A percentile compares a stretch with the other conserved stretches of the same genome.
Conservation (phyloP, 1,284 basidiomycete genomes). For the Caloboletus firmus region DNA sequence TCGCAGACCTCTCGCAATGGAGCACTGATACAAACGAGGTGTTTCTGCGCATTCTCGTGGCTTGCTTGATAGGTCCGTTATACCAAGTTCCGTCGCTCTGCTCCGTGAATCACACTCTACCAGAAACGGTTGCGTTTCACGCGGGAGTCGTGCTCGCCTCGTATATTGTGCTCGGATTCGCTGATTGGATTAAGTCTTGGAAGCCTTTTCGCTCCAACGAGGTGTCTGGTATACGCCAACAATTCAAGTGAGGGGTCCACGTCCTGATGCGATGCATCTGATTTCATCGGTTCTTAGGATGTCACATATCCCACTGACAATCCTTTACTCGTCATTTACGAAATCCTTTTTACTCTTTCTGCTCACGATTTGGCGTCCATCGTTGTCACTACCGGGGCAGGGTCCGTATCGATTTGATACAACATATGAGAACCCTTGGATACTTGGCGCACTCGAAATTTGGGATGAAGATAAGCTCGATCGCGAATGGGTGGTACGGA, state of each 20-base stretch:
- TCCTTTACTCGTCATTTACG: constrained; percentile 85
- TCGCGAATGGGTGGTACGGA: constrained; percentile 82
- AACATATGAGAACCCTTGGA: constrained; percentile 34
- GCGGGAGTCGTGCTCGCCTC: constrained; percentile 60
- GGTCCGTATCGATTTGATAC: constrained; percentile 28
- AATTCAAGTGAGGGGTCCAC: constrained; percentile 50
- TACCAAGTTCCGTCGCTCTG: neutral
- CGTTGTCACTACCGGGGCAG: constrained; percentile 28
- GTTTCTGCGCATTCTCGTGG: constrained; percentile 59
- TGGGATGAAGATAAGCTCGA: constrained; percentile 71
- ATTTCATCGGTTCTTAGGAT: constrained; percentile 43
- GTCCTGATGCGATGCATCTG: neutral
- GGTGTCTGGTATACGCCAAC: constrained; percentile 55
- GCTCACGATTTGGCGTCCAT: constrained; percentile 80
- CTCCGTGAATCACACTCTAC: neutral
- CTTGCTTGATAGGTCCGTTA: constrained; percentile 57
- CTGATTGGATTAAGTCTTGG: constrained; percentile 37
- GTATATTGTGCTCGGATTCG: constrained; percentile 47
- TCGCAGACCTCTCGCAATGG: constrained; percentile 44
- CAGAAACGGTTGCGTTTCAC: constrained; percentile 76
- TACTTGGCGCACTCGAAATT: constrained; percentile 44
- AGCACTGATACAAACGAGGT: constrained; percentile 46
- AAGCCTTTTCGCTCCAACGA: constrained; percentile 3
- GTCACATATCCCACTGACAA: constrained; percentile 73
- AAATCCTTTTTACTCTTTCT: constrained; percentile 84